These are phyloP conservation scores for Whalleya microplaca DNA, from an alignment of 2,329 filamentous ascomycete genomes.

Conservation along the genomic window DNA sequence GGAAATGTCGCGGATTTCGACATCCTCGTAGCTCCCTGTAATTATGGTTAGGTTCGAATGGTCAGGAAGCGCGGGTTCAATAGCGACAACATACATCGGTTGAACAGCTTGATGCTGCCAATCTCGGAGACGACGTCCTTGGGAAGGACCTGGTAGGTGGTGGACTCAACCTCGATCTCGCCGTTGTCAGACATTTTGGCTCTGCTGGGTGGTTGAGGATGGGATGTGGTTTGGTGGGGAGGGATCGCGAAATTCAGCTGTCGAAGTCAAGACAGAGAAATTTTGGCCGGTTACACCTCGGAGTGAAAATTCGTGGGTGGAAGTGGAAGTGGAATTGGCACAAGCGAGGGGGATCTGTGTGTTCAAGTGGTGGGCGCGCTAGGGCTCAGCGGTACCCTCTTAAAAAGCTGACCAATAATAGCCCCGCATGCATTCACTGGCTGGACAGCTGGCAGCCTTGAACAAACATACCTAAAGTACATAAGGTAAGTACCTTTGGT, in stretches of 20 bases:
- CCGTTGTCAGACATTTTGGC: slow-evolving; percentile 75
- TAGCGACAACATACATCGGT: slow-evolving; percentile 47
- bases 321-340: slow-evolving; percentile 24
- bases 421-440: not conserved
- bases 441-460: not conserved
- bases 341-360: not conserved
- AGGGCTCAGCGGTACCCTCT: slow-evolving; percentile 15
- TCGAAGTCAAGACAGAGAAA: slow-evolving; percentile 34
- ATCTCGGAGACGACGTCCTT: slow-evolving; percentile 78
- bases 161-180: slow-evolving; percentile 77
- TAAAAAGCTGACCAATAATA: not conserved
- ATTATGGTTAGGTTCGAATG: slow-evolving; percentile 23
- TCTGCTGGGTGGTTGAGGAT: slow-evolving; percentile 17
- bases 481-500: too few relatives aligned
- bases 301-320: slow-evolving; percentile 30
- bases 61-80: slow-evolving; percentile 23
- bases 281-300: slow-evolving; percentile 35
- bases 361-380: slow-evolving; percentile 10
- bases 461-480: too few relatives aligned
- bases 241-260: slow-evolving; percentile 36
- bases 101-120: slow-evolving; percentile 83
- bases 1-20: slow-evolving; percentile 99
- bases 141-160: slow-evolving; percentile 69
- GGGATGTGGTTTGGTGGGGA: slow-evolving; percentile 34
- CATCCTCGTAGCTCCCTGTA: slow-evolving; percentile 81